These are phyloP conservation scores for Picea engelmannii DNA, from an alignment of 83 land plant genomes.

Conservation along the genomic window DNA sequence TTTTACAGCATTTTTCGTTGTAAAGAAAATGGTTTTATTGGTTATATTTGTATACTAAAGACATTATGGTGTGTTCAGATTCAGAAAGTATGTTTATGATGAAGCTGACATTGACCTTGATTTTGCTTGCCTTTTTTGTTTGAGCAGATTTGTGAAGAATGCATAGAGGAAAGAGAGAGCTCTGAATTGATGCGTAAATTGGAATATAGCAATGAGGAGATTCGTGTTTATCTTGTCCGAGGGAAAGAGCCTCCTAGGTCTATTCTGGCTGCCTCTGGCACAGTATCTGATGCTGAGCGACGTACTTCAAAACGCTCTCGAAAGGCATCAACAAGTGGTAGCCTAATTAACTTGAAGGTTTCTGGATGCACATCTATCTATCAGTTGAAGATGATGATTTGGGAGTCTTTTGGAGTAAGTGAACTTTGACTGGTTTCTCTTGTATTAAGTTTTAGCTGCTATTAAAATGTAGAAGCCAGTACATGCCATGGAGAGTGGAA, in stretches of 20 bases:
- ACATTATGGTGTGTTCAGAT: no score
- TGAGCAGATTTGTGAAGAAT: constrained; percentile 80
- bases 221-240: constrained; percentile 67
- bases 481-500: background rate
- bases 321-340: constrained; percentile 54
- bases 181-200: constrained; percentile 76
- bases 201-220: constrained; percentile 73
- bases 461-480: background rate
- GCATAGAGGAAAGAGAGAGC: constrained; percentile 94
- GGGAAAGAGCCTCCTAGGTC: constrained; percentile 95
- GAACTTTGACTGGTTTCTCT: background rate
- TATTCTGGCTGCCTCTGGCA: constrained; percentile 62
- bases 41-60: no score
- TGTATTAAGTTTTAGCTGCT: background rate
- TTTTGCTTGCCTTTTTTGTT: background rate
- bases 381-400: constrained; percentile 93
- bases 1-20: background rate
- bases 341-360: constrained; percentile 69
- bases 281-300: constrained; percentile 59
- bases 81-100: background rate
- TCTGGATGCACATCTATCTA: constrained; percentile 90
- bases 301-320: constrained; percentile 87
- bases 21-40: background rate
- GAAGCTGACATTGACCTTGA: background rate
- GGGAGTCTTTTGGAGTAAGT: constrained; percentile 96